A percentile compares a stretch with the other conserved stretches of the same genome.
Conservation (phyloP, 2,329 filamentous ascomycete species). For the Helicocarpus griseus region DNA sequence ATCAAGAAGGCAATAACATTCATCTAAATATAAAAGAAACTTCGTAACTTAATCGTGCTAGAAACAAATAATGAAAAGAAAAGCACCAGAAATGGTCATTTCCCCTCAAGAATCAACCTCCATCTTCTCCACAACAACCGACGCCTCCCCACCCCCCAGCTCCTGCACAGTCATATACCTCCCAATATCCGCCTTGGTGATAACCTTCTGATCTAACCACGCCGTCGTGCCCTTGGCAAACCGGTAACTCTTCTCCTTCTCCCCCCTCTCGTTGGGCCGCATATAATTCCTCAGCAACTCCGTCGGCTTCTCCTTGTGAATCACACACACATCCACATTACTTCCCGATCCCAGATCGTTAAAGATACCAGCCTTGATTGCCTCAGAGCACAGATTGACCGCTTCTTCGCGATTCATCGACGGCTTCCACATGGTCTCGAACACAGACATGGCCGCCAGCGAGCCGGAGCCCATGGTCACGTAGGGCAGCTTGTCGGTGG, state of each 20-base stretch:
- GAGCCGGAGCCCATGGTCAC: conserved; percentile 98
- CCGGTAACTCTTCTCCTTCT: conserved; percentile 88
- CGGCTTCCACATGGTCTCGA: conserved; percentile 90
- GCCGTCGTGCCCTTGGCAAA: conserved; percentile 91
- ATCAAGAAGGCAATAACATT: conserved; percentile 2
- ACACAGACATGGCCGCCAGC: conserved; percentile 93
- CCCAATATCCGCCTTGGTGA: conserved; percentile 84
- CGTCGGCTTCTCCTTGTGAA: conserved; percentile 90
- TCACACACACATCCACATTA: conserved; percentile 94
- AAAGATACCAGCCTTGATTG: conserved; percentile 94
- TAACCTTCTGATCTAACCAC: conserved; percentile 90
- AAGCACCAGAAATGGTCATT: too few relatives aligned
- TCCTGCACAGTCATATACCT: conserved; percentile 92
- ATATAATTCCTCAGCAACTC: conserved; percentile 80
- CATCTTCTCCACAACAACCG: conserved; percentile 53
- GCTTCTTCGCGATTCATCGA: conserved; percentile 68
- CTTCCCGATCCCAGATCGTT: conserved; percentile 95
- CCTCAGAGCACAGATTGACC: conserved; percentile 71
- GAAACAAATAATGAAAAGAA: neutral
- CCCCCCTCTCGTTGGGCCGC: conserved; percentile 79
- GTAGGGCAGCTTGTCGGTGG: conserved; percentile 96
- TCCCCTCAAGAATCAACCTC: conserved; percentile 50
- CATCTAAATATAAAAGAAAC: neutral
- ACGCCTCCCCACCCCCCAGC: conserved; percentile 58
- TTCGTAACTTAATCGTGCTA: neutral